phyloP scores from a whole-genome alignment of 441 rosid species.

The Mallotus japonicus region DNA sequence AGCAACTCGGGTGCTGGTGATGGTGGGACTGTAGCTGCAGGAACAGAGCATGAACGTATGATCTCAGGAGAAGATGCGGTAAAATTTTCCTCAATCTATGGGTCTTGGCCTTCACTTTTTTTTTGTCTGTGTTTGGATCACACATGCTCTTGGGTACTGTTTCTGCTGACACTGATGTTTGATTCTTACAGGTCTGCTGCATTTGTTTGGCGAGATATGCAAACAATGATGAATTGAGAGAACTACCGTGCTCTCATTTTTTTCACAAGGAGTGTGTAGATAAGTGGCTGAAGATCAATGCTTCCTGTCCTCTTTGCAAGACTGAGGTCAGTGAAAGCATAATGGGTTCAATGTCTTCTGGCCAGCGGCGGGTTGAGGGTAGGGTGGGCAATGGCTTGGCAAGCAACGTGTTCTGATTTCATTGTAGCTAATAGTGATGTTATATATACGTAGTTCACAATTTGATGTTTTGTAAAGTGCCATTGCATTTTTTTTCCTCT shows the following conservation, averaged over 20 bases:
- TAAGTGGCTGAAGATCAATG: constrained; percentile 94
- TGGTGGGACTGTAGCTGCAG: constrained; percentile 90
- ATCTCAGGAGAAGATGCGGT: constrained; percentile 97
- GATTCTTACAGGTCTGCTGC: constrained; percentile 72
- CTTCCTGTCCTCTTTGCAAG: constrained; percentile 95
- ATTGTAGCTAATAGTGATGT: constrained; percentile 7
- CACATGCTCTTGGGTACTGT: neutral
- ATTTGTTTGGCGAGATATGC: constrained; percentile 92
- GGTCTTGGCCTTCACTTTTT: neutral
- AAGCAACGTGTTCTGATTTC: constrained; percentile 29
- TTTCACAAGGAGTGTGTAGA: constrained; percentile 96
- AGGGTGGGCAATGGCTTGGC: constrained; percentile 38
- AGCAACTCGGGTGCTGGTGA: constrained; percentile 46
- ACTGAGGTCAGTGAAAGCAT: constrained; percentile 70
- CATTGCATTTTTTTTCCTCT: neutral
- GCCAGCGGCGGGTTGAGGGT: constrained; percentile 33
- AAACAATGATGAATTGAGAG: constrained; percentile 85
- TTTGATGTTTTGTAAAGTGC: constrained; percentile 22
- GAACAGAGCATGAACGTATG: constrained; percentile 80
- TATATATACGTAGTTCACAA: constrained; percentile 8
- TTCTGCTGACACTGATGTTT: constrained; percentile 1
- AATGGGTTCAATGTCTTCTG: constrained; percentile 40
- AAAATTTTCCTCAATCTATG: constrained; percentile 30
- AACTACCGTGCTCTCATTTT: constrained; percentile 82
- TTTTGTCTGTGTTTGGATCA: neutral